A percentile compares a stretch with the other conserved stretches of the same genome.
phyloP scores from a whole-genome alignment of 2,329 filamentous ascomycete species.

The Claviceps sp. region DNA sequence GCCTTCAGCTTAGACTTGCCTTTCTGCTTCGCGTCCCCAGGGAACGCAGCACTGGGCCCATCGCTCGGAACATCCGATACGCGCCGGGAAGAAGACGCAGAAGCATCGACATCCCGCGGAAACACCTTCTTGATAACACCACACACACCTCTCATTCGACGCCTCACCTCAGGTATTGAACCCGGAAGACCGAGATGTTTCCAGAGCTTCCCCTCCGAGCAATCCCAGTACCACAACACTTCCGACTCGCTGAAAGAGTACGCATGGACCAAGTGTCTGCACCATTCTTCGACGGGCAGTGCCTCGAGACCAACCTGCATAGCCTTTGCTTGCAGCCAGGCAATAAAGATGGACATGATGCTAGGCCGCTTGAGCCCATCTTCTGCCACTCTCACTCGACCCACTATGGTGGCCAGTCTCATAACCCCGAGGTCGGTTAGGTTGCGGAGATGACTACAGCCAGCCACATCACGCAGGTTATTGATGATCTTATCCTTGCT shows the following conservation, averaged over 20 bases:
- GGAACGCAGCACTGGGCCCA: not conserved
- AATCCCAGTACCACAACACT: not conserved
- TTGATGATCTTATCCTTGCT: conserved; percentile 5
- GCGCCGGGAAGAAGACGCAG: not conserved
- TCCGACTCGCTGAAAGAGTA: not conserved
- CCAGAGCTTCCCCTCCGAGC: not conserved
- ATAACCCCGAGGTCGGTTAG: conserved; percentile 12
- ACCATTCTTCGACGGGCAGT: conserved; percentile 2
- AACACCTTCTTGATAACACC: not conserved
- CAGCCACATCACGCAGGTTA: conserved; percentile 11
- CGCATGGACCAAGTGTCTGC: not conserved
- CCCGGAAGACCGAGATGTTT: not conserved
- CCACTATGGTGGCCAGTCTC: conserved; percentile 13
- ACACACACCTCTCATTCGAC: not conserved
- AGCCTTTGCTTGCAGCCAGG: conserved; percentile 15
- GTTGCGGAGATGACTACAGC: conserved; percentile 11
- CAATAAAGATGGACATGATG: conserved; percentile 13
- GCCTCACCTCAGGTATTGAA: not conserved
- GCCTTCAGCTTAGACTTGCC: not conserved
- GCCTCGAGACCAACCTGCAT: not conserved
- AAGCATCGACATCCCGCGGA: not conserved
- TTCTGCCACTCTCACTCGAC: conserved; percentile 7
- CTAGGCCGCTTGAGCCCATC: conserved; percentile 6
- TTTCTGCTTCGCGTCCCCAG: too few relatives aligned
- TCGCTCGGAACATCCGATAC: not conserved